These are phyloP conservation scores for Paxillus involutus DNA, from an alignment of 768 basidiomycete species.

Conservation along the genomic window DNA sequence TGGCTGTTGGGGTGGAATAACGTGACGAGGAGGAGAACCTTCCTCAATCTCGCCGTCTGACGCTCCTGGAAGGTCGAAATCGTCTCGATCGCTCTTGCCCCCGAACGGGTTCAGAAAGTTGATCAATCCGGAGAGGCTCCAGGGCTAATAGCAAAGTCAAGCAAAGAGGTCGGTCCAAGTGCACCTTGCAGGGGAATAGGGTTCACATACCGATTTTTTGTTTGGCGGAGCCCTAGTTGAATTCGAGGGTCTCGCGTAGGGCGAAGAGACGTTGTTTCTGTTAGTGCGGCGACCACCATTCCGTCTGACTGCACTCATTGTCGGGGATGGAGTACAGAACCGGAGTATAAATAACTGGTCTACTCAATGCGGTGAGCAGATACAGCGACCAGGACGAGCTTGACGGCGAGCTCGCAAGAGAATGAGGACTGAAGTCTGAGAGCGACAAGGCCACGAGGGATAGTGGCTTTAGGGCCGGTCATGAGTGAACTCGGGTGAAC, in stretches of 20 bases:
- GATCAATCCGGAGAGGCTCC: constrained; percentile 53
- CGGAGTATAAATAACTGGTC: constrained; percentile 7
- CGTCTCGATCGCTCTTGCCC: constrained; percentile 20
- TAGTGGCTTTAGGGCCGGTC: constrained; percentile 32
- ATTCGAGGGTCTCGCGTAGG: constrained; percentile 49
- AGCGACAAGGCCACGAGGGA: constrained; percentile 19
- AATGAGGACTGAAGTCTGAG: constrained; percentile 7
- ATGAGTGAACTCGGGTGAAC: constrained; percentile 9
- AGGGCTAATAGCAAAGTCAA: constrained; percentile 33
- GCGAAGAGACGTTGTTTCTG: constrained; percentile 44
- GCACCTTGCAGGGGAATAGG: neutral
- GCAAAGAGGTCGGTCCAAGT: neutral
- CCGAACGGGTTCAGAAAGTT: constrained; percentile 51
- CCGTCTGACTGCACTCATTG: constrained; percentile 60
- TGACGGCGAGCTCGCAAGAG: constrained; percentile 9
- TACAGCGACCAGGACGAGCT: neutral
- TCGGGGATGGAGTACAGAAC: neutral
- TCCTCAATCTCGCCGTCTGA: constrained; percentile 29
- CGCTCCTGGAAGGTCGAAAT: constrained; percentile 15
- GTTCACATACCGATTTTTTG: constrained; percentile 49
- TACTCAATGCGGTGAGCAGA: constrained; percentile 5
- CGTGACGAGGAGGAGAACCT: constrained; percentile 24
- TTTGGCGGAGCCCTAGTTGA: constrained; percentile 22
- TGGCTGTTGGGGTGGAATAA: constrained; percentile 22
- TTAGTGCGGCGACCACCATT: constrained; percentile 41